Percentiles rank a stretch among this genome's conserved stretches.
Conservation (phyloP, 192 early-diverging fungal genomes). For the Linnemannia hyalina region DNA sequence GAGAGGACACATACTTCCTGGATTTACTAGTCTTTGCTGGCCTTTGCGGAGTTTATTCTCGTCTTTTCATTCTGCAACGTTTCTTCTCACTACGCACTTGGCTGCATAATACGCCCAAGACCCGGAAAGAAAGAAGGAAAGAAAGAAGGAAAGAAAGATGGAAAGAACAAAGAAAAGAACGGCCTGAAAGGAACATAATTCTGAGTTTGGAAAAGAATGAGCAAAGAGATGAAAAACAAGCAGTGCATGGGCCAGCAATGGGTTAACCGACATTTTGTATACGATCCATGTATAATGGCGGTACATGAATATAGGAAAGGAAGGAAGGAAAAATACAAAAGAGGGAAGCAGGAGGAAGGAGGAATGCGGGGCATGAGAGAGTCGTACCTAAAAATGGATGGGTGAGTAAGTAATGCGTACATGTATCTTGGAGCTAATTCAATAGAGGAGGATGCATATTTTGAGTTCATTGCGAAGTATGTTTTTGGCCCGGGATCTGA, state of each 20-base stretch:
- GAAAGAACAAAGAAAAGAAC: background rate
- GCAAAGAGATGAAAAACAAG: background rate
- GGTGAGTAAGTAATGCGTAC: background rate
- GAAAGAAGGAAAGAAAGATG: background rate
- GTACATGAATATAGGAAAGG: background rate
- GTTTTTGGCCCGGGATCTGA: too few relatives aligned
- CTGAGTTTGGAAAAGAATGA: background rate
- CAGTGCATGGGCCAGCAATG: constrained; percentile 1
- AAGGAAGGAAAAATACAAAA: background rate
- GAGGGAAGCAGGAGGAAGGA: background rate
- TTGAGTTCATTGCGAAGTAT: too few relatives aligned
- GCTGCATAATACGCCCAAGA: background rate
- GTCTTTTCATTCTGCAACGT: background rate
- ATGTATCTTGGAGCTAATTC: too few relatives aligned
- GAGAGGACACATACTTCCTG: background rate
- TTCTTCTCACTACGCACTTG: background rate
- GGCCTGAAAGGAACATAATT: background rate
- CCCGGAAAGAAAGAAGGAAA: background rate
- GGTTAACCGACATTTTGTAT: background rate
- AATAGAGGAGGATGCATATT: too few relatives aligned
- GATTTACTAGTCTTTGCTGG: background rate
- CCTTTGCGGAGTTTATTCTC: background rate
- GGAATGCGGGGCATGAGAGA: background rate
- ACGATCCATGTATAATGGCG: background rate
- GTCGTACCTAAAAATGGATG: background rate